Conservation (phyloP, 768 basidiomycete species). For the Lactarius sp. region DNA sequence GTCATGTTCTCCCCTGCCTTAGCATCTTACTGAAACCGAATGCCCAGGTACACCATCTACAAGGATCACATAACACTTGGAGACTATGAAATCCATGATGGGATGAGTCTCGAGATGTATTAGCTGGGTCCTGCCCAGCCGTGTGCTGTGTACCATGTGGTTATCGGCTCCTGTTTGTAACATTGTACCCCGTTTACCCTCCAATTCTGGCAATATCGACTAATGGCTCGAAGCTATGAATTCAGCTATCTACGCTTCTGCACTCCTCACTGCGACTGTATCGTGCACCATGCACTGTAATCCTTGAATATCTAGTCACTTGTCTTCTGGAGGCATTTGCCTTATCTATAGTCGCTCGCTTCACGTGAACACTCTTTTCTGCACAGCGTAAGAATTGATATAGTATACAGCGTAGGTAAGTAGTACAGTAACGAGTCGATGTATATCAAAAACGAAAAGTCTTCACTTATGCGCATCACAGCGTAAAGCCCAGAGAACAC, state of each 20-base stretch:
- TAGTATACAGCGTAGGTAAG: background rate
- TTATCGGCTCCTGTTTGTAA: background rate
- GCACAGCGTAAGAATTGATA: background rate
- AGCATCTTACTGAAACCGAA: background rate
- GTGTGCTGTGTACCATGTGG: background rate
- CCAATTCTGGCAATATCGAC: background rate
- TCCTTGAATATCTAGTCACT: background rate
- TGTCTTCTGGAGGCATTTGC: background rate
- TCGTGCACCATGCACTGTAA: background rate
- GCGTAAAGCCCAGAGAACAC: background rate
- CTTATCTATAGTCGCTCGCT: background rate
- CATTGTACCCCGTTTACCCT: background rate
- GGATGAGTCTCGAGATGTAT: constrained; percentile 93
- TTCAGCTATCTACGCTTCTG: background rate
- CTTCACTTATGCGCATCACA: background rate
- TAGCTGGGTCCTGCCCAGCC: constrained; percentile 31
- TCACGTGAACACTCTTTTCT: background rate
- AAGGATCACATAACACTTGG: constrained; percentile 92
- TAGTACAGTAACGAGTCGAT: background rate
- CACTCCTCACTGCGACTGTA: background rate
- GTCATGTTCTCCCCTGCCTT: background rate
- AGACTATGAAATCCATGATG: constrained; percentile 93
- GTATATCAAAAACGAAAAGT: background rate
- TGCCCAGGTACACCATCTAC: constrained; percentile 80
- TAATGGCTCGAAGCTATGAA: background rate